Percentiles rank a stretch among this genome's conserved stretches.
phyloP scores from a whole-genome alignment of 2,329 filamentous ascomycete genomes.

The Alternaria dauci region DNA sequence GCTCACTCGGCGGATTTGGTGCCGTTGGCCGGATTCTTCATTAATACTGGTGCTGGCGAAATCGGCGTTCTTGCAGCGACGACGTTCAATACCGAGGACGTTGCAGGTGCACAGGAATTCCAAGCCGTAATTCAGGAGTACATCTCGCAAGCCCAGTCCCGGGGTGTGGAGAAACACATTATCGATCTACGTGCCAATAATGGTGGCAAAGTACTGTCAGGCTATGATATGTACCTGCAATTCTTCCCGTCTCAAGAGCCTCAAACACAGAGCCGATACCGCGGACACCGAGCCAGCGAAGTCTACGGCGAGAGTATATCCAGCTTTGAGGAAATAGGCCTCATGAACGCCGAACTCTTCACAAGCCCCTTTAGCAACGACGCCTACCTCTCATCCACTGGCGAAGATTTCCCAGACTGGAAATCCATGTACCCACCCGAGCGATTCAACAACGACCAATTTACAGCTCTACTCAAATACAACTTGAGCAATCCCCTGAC shows the following conservation, averaged over 20 bases:
- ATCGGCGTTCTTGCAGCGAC: slow-evolving; percentile 57
- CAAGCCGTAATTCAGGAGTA: slow-evolving; percentile 54
- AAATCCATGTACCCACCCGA: slow-evolving; percentile 49
- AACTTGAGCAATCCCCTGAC: slow-evolving; percentile 49
- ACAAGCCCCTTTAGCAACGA: slow-evolving; percentile 49
- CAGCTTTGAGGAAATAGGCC: slow-evolving; percentile 21
- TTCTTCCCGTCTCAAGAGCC: slow-evolving; percentile 60
- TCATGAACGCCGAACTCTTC: slow-evolving; percentile 34
- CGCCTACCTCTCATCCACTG: slow-evolving; percentile 35
- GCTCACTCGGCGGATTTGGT: slow-evolving; percentile 42
- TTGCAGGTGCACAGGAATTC: slow-evolving; percentile 41
- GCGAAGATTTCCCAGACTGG: slow-evolving; percentile 47
- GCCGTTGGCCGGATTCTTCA: slow-evolving; percentile 57
- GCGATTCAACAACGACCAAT: slow-evolving; percentile 44
- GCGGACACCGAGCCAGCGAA: slow-evolving; percentile 51
- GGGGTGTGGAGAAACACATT: slow-evolving; percentile 65
- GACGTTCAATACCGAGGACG: slow-evolving; percentile 50
- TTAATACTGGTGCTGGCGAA: slow-evolving; percentile 52
- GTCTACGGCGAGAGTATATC: slow-evolving; percentile 38
- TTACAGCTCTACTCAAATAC: slow-evolving; percentile 51
- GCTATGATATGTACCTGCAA: slow-evolving; percentile 60
- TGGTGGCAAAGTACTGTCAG: slow-evolving; percentile 60
- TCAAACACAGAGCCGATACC: slow-evolving; percentile 58
- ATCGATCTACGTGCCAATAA: slow-evolving; percentile 70
- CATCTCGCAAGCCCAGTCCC: slow-evolving; percentile 57